A percentile compares a stretch with the other conserved stretches of the same genome.
Evolutionary conservation across 805 yeast species (phyloP).

Genomic region (Wickerhamiella brachini): DNA sequence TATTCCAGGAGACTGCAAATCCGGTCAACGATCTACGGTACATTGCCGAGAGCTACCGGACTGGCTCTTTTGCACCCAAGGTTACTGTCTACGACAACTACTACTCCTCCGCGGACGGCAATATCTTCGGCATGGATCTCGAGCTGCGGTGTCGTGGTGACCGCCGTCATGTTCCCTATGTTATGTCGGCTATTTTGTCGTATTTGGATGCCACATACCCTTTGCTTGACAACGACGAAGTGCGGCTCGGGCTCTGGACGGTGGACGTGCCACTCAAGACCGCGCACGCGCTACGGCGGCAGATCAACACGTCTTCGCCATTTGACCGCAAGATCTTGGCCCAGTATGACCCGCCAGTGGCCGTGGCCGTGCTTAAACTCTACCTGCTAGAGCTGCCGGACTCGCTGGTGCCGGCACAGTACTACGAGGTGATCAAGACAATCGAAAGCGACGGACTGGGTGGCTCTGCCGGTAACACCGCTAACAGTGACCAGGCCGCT

Average conservation of each 20-base stretch:
- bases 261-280: conserved; percentile 45
- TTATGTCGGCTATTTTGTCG: conserved; percentile 48
- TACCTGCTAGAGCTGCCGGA: conserved; percentile 72
- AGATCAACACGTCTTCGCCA: conserved; percentile 21
- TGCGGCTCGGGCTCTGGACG: conserved; percentile 55
- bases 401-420: conserved; percentile 49
- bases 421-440: conserved; percentile 54
- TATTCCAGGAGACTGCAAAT: conserved; percentile 56
- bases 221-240: conserved; percentile 46
- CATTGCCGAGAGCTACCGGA: conserved; percentile 50
- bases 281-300: conserved; percentile 47
- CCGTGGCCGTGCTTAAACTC: conserved; percentile 56
- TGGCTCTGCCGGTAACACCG: conserved; percentile 21
- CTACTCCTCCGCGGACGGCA: conserved; percentile 51
- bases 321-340: conserved; percentile 22
- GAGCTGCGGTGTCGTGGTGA: conserved; percentile 60
- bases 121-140: conserved; percentile 69
- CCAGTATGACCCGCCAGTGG: conserved; percentile 37
- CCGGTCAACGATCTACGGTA: conserved; percentile 56
- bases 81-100: conserved; percentile 68
- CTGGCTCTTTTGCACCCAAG: conserved; percentile 63
- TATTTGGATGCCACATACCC: conserved; percentile 63
- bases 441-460: conserved; percentile 32
- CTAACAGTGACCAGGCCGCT: too few relatives aligned
- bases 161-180: conserved; percentile 53